Conservation (phyloP, 768 basidiomycete species). For the Tricholoma furcatifolium region DNA sequence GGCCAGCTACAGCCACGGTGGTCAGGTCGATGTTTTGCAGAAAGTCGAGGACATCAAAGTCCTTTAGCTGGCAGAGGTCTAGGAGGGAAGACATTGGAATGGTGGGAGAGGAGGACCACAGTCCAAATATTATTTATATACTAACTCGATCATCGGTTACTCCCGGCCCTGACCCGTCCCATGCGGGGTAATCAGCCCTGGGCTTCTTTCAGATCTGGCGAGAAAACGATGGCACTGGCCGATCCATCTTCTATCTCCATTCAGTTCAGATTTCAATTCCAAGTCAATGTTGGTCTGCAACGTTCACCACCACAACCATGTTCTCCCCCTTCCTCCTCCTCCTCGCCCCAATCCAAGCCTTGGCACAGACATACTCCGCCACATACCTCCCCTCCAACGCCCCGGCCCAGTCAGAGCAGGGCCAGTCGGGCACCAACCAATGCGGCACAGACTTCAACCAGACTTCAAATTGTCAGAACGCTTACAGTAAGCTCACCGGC, state of each 20-base stretch:
- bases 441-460: conserved; percentile 60
- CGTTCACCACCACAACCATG: not conserved
- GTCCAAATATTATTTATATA: too few species aligned
- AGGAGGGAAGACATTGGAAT: conserved; percentile 11
- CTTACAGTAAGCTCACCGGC: conserved; percentile 42
- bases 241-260: too few species aligned
- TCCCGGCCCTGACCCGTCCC: too few species aligned
- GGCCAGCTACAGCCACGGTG: conserved; percentile 25
- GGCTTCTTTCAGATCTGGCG: too few species aligned
- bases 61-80: conserved; percentile 9
- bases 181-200: too few species aligned
- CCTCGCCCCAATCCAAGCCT: not conserved
- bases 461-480: conserved; percentile 65
- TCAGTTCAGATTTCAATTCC: too few species aligned
- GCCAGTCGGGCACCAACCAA: conserved; percentile 62
- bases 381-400: conserved; percentile 49
- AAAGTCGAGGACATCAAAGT: conserved; percentile 20
- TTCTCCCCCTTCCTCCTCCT: not conserved
- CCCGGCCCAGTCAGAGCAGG: conserved; percentile 48
- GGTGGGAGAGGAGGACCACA: too few species aligned
- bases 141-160: too few species aligned
- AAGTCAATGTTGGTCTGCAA: not conserved
- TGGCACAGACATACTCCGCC: conserved; percentile 36
- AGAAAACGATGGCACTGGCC: not conserved
- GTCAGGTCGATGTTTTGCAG: conserved; percentile 20